phyloP scores from a whole-genome alignment of 257 asterid species.

The Solanum paucissectum region DNA sequence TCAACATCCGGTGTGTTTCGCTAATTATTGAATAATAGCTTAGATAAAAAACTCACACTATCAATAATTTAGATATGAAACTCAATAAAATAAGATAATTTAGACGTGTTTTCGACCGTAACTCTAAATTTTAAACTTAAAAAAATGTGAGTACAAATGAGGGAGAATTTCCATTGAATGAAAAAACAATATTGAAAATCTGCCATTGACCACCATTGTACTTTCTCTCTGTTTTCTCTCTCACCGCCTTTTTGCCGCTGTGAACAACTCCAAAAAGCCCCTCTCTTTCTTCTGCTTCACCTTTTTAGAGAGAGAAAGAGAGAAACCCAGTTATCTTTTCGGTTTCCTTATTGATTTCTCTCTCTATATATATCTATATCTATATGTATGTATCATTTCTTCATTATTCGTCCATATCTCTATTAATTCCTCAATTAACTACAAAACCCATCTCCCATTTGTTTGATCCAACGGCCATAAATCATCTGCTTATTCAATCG shows the following conservation, averaged over 20 bases:
- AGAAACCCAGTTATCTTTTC: neutral
- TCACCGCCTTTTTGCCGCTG: neutral
- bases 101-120: fast-evolving
- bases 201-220: neutral
- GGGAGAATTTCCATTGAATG: neutral
- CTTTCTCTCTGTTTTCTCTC: neutral
- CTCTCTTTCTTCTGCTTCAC: neutral
- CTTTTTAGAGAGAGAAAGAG: neutral
- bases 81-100: too few relatives aligned
- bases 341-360: neutral
- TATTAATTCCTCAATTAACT: neutral
- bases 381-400: neutral
- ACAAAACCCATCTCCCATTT: neutral
- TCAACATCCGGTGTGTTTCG: neutral
- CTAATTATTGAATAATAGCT: too few relatives aligned
- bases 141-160: neutral
- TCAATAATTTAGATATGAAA: too few relatives aligned
- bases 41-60: fast-evolving
- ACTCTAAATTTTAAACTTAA: neutral
- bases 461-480: conserved; percentile 3
- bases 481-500: neutral
- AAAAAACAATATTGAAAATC: neutral
- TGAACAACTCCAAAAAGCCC: neutral
- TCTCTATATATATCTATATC: neutral
- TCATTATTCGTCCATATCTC: neutral